Evolutionary conservation across 2,329 filamentous ascomycete genomes (phyloP), one percentile per base, ranked within the genome.

Genomic region (Huntiella decipiens): DNA sequence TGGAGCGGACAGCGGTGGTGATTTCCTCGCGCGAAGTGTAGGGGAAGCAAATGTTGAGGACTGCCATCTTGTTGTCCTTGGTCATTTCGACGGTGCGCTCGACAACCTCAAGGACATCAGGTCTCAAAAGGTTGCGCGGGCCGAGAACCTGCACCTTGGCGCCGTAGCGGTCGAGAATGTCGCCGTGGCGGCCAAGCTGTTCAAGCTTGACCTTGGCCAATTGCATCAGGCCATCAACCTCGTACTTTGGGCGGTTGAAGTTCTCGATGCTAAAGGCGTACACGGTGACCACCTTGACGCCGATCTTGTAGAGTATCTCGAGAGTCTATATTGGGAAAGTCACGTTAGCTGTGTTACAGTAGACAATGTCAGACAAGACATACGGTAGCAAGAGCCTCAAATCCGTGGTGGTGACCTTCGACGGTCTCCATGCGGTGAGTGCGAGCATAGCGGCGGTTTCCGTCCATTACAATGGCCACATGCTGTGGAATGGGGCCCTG

Each of bases 191-290:
- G 19, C 83, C 79, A 54, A 98, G 68, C 61, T 98, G 91, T 50
- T 82, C 77, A 19, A 98, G 70, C 65, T 96, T 96, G 56, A 91
- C 77, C 66, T 94, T 95, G 50, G 88, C 88, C 70, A 98, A 85
- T 58, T 93, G 82, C 91, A 98, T 98, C 51, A 98, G 66, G 28
- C 85, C 87, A 58, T 95, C 86, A 6, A 98, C 91, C 61, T 98
- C 91, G 62, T 92, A 91, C 62, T 91, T 87, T 16, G 86, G 88
- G 4, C 91, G 78, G 61, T 96, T 94, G 67, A 94, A 98, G 66
- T 98, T 98, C 63, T 98, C 91, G 57, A 98, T 95, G 58, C 85
- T 94, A 64, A 98, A 98, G 12, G 91, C 91, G 61, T 96, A 98
- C 52, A 98, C 86, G 3, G 91, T 96, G 35, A 98, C 88, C 6